These are phyloP conservation scores for Trematosphaeria pertusa DNA, from an alignment of 2,329 filamentous ascomycete species.

Conservation along the genomic window DNA sequence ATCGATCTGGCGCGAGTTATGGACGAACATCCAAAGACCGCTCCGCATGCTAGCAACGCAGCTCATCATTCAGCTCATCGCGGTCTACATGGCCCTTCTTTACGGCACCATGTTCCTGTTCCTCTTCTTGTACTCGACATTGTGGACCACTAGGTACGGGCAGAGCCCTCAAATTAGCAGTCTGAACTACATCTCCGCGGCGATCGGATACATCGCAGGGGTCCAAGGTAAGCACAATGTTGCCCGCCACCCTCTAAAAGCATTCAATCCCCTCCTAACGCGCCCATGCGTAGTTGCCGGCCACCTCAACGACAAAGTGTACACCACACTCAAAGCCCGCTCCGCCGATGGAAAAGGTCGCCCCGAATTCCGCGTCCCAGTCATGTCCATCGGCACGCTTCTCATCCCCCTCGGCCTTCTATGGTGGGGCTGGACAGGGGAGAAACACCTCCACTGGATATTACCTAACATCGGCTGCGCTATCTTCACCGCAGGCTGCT, in stretches of 20 bases:
- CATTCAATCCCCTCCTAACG: too few species aligned
- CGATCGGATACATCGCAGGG: conserved; percentile 62
- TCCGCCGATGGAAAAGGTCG: conserved; percentile 6
- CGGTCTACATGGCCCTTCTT: conserved; percentile 49
- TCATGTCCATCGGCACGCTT: conserved; percentile 22
- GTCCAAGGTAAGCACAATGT: conserved; percentile 17
- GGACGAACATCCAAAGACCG: conserved; percentile 13
- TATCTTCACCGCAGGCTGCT: conserved; percentile 50
- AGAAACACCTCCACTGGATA: conserved; percentile 61
- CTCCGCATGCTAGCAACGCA: conserved; percentile 16
- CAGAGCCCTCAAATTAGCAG: conserved; percentile 6
- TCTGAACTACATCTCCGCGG: conserved; percentile 55
- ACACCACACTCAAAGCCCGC: conserved; percentile 25
- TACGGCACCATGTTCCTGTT: conserved; percentile 45
- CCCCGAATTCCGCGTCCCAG: conserved; percentile 19
- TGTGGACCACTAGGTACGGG: conserved; percentile 20
- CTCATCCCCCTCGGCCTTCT: conserved; percentile 40
- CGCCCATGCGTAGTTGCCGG: conserved; percentile 28
- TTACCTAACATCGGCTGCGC: conserved; percentile 58
- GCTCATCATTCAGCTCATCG: conserved; percentile 47
- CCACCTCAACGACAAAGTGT: conserved; percentile 55
- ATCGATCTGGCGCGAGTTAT: conserved; percentile 4
- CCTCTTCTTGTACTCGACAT: conserved; percentile 20
- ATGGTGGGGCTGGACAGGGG: conserved; percentile 60
- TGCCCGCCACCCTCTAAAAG: conserved; percentile 22